Evolutionary conservation across 2,329 filamentous ascomycete species (phyloP).

Genomic region (Aspergillus terreus): DNA sequence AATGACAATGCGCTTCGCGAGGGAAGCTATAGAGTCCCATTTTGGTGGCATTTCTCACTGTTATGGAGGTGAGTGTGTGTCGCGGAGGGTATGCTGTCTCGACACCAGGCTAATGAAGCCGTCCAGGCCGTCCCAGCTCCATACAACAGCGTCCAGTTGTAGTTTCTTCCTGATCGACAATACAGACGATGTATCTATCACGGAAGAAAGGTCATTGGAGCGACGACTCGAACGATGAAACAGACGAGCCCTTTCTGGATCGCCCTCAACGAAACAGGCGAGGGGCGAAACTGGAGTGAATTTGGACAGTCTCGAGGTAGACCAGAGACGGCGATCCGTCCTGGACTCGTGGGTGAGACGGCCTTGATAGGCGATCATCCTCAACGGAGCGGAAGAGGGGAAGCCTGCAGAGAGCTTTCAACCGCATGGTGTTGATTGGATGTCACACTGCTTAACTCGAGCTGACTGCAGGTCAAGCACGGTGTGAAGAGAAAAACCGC

Average conservation of each 20-base stretch:
- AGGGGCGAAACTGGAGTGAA: neutral
- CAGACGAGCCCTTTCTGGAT: neutral
- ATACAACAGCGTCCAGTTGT: neutral
- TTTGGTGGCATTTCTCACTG: constrained; percentile 11
- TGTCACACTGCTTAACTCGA: constrained; percentile 6
- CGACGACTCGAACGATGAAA: neutral
- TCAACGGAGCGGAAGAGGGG: constrained; percentile 9
- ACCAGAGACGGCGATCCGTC: constrained; percentile 5
- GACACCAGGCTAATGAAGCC: neutral
- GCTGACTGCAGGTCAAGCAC: no score
- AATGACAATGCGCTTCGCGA: constrained; percentile 53
- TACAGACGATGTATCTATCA: neutral
- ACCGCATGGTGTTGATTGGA: constrained; percentile 6
- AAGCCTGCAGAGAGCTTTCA: constrained; percentile 1
- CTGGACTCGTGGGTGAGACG: constrained; percentile 2
- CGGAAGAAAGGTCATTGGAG: neutral
- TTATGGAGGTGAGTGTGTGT: neutral
- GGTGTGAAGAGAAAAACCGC: neutral
- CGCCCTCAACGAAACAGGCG: neutral
- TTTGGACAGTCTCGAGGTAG: neutral
- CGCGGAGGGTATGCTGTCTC: neutral
- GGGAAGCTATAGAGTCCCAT: constrained; percentile 19
- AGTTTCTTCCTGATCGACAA: no score
- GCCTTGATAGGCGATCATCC: neutral
- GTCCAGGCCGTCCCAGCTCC: neutral